A percentile compares a stretch with the other conserved stretches of the same genome.
These are phyloP conservation scores for Chrysosphaeria jannelii DNA, from an alignment of 2,329 filamentous ascomycete species.

Conservation along the genomic window DNA sequence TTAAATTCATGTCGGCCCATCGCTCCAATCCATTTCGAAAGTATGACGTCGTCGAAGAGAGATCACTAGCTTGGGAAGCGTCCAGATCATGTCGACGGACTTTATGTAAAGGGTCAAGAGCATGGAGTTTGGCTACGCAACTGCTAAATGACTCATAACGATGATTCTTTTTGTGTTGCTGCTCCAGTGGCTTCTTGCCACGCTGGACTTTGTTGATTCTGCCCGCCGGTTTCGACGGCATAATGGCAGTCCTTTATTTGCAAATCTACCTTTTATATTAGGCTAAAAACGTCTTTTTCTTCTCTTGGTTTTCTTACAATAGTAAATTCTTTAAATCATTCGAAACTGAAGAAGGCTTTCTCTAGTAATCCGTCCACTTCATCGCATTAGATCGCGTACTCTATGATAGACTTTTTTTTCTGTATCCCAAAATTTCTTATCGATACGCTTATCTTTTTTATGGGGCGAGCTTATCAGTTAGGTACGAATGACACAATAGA, in stretches of 20 bases:
- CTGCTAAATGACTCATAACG: constrained; percentile 75
- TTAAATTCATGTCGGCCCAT: constrained; percentile 81
- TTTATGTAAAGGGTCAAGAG: constrained; percentile 69
- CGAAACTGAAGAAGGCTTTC: too few species aligned
- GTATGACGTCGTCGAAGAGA: constrained; percentile 54
- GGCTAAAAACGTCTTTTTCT: too few species aligned
- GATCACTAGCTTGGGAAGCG: constrained; percentile 21
- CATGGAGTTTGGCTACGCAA: constrained; percentile 70
- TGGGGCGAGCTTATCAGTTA: too few species aligned
- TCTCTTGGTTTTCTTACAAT: too few species aligned
- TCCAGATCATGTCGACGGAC: constrained; percentile 65
- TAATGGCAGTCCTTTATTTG: constrained; percentile 12
- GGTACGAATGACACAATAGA: too few species aligned
- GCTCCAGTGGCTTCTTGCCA: constrained; percentile 22
- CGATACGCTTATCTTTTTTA: too few species aligned
- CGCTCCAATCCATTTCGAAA: constrained; percentile 56
- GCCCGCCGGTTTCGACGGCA: constrained; percentile 31
- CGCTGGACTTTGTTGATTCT: constrained; percentile 40
- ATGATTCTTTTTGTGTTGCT: constrained; percentile 43
- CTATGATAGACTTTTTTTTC: too few species aligned
- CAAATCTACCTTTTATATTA: too few species aligned
- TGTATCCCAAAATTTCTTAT: too few species aligned
- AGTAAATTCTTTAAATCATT: too few species aligned
- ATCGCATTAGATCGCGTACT: too few species aligned
- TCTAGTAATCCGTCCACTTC: too few species aligned